These are phyloP conservation scores for Polygonum aviculare DNA, from an alignment of 148 eudicot species.

Conservation along the genomic window DNA sequence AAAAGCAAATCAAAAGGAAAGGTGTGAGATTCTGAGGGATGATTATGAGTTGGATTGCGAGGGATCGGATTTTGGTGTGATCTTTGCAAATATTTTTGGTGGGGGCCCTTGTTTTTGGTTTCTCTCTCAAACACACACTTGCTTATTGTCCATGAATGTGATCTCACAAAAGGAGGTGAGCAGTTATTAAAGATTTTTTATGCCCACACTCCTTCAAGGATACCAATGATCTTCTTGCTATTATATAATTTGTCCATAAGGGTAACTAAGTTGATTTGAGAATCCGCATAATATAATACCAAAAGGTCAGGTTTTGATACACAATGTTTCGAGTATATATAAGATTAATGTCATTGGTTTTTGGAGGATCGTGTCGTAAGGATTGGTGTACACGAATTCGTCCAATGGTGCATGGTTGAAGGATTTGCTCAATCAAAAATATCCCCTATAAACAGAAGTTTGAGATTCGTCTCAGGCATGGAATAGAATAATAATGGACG, in stretches of 20 bases:
- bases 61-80: constrained; percentile 8
- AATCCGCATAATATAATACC: background rate
- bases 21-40: background rate
- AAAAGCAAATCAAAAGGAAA: background rate
- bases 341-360: background rate
- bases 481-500: too few relatives aligned
- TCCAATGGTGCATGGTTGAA: too few relatives aligned
- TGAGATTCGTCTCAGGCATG: too few relatives aligned
- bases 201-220: background rate
- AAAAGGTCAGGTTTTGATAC: background rate
- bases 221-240: background rate
- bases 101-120: background rate
- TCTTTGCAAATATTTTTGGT: constrained; percentile 9
- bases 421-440: background rate
- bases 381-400: too few relatives aligned
- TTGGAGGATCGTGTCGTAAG: background rate
- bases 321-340: background rate
- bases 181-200: background rate
- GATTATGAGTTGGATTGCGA: background rate
- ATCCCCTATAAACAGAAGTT: too few relatives aligned
- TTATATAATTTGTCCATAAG: background rate
- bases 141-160: constrained; percentile 3
- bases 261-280: background rate
- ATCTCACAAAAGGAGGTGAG: background rate
- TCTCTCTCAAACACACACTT: background rate